A percentile compares a stretch with the other conserved stretches of the same genome.
These are phyloP conservation scores for Didymella glomerata DNA, from an alignment of 2,329 filamentous ascomycete genomes.

Conservation along the genomic window DNA sequence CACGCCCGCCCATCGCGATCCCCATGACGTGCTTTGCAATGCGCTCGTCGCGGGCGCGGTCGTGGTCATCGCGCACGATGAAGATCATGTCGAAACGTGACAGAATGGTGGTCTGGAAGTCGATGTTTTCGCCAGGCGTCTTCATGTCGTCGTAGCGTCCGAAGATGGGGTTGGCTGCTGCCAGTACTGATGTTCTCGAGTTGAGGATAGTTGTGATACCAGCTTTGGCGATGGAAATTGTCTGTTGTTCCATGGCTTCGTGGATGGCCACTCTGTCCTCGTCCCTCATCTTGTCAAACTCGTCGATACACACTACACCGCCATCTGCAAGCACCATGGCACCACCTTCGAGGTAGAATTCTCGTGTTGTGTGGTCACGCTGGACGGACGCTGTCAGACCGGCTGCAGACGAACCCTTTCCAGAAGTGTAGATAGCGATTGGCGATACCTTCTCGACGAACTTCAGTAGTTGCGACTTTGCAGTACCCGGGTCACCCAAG, in stretches of 20 bases:
- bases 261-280: constrained; percentile 98
- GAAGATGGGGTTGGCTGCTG: constrained; percentile 96
- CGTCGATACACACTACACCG: constrained; percentile 97
- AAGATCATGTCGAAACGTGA: constrained; percentile 99
- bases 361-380: constrained; percentile 86
- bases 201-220: constrained; percentile 99
- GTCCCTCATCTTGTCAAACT: constrained; percentile 99
- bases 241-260: constrained; percentile 99
- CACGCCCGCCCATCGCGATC: constrained; percentile 91
- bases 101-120: constrained; percentile 97
- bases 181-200: constrained; percentile 90
- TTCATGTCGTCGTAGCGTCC: constrained; percentile 98
- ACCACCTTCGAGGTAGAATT: constrained; percentile 97
- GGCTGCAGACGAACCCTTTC: constrained; percentile 95
- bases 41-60: constrained; percentile 84
- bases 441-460: constrained; percentile 97
- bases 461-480: constrained; percentile 95
- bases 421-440: constrained; percentile 98
- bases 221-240: constrained; percentile 97
- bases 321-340: constrained; percentile 98
- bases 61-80: constrained; percentile 95
- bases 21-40: constrained; percentile 98
- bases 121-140: constrained; percentile 96
- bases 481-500: constrained; percentile 96
- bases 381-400: constrained; percentile 98